A percentile compares a stretch with the other conserved stretches of the same genome.
Evolutionary conservation across 2,329 filamentous ascomycete species (phyloP).

Genomic region (Botryotinia narcissicola): DNA sequence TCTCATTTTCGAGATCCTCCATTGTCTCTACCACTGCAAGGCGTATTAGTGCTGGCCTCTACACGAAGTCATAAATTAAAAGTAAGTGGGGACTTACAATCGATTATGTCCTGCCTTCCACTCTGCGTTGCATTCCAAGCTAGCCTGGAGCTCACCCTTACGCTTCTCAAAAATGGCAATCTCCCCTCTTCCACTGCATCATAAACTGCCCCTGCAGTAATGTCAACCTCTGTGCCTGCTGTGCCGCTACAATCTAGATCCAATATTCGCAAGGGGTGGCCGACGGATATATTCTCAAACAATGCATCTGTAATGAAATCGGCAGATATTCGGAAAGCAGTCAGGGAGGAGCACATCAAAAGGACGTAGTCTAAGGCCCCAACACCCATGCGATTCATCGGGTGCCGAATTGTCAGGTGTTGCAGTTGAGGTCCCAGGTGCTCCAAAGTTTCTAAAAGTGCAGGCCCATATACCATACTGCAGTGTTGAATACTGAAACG

Average conservation of each 20-base stretch:
- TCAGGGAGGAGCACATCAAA: slow-evolving; percentile 31
- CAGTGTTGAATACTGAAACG: slow-evolving; percentile 39
- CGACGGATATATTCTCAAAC: slow-evolving; percentile 26
- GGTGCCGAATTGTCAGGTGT: slow-evolving; percentile 38
- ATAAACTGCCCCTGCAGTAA: slow-evolving; percentile 31
- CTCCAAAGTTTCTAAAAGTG: slow-evolving; percentile 29
- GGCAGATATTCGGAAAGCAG: slow-evolving; percentile 35
- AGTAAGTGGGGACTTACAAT: slow-evolving; percentile 20
- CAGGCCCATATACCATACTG: slow-evolving; percentile 28
- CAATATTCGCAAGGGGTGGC: slow-evolving; percentile 35
- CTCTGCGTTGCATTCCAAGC: slow-evolving; percentile 35
- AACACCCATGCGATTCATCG: slow-evolving; percentile 34
- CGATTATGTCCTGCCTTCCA: slow-evolving; percentile 28
- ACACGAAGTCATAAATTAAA: background rate
- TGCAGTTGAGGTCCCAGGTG: slow-evolving; percentile 32
- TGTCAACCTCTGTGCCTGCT: slow-evolving; percentile 32
- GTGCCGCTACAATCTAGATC: slow-evolving; percentile 37
- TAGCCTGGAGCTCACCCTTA: slow-evolving; percentile 36
- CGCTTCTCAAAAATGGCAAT: slow-evolving; percentile 35
- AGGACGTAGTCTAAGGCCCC: slow-evolving; percentile 33
- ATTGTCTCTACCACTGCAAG: slow-evolving; percentile 31
- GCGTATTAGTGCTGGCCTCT: background rate
- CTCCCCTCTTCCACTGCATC: slow-evolving; percentile 33
- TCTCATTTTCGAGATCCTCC: slow-evolving; percentile 34
- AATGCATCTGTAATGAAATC: slow-evolving; percentile 36